These are phyloP conservation scores for Mesembryanthemum crystallinum DNA, from an alignment of 148 eudicot species.

Conservation along the genomic window DNA sequence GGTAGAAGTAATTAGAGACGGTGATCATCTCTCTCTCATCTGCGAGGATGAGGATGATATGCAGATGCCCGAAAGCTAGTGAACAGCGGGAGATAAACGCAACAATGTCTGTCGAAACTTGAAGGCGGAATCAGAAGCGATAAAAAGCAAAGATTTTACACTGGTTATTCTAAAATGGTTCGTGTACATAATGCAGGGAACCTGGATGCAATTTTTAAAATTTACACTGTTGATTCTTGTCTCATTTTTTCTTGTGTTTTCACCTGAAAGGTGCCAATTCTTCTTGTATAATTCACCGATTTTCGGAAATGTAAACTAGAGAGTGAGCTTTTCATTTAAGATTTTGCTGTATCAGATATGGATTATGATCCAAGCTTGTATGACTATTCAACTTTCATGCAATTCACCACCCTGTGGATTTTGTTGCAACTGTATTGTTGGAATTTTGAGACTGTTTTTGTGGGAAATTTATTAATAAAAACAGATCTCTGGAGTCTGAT, in stretches of 20 bases:
- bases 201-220: neutral
- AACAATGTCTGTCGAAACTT: neutral
- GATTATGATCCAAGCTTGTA: neutral
- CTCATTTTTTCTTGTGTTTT: neutral
- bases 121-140: neutral
- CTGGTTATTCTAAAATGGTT: neutral
- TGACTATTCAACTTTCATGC: neutral
- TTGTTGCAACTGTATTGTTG: no score
- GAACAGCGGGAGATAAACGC: neutral
- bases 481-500: no score
- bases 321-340: no score
- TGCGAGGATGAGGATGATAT: slow-evolving; percentile 23
- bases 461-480: no score
- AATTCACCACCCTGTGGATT: neutral
- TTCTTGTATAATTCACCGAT: neutral
- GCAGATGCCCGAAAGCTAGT: neutral
- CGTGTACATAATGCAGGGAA: neutral
- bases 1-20: slow-evolving; percentile 62
- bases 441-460: no score
- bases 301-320: neutral
- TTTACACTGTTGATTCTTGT: neutral
- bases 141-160: neutral
- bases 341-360: neutral
- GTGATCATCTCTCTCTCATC: slow-evolving; percentile 67
- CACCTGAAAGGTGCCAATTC: neutral